Evolutionary conservation across 805 yeast genomes (phyloP), one percentile per base, ranked within the genome.

Genomic region (Kuraishia ogatae): DNA sequence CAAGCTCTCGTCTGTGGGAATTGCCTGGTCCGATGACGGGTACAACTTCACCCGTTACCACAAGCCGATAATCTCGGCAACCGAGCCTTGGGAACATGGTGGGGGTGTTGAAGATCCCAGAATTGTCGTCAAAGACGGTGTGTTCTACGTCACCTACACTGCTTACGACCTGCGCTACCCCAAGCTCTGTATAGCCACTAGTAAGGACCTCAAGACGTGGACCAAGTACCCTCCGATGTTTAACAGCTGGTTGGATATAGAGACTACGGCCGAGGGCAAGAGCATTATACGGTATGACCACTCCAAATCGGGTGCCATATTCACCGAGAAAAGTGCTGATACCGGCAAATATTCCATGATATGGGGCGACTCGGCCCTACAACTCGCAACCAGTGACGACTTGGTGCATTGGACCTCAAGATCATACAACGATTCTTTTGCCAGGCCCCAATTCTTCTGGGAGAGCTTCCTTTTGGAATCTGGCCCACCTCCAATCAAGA

Each of bases 61-160:
- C 43, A 23, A 50, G 17, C 52, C 52, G 17, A 26, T 50, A 15
- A 21, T 50, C 20, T 7, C 39, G 2, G 52, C 52, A 23, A 23
- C 52, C 6, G 52, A 50, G 23, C 43, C 52, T 10, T 50, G 43
- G 39, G 52, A 50, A 39, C 24, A 21, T 7, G 52, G 52, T 28
- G 52, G 52, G 15, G 52, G 52, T 15, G 52, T 50, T 15, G 52
- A 50, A 26, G 52, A 50, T 19, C 52, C 52, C 7, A 24, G 52
- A 17, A 26, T 50, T 28, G 21, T 28, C 7, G 23, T 24, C n/a
- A 26, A 23, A n/a, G 52, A 50, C 24, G 52, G 52, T 22, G 43
- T 50, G 7, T 50, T 50, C 22, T 50, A 50, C 43, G 22, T 50
- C 39, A 50, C 52, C 23, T 50, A 50, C 39, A 50, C 52, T 7